A percentile compares a stretch with the other conserved stretches of the same genome.
Evolutionary conservation across 2,329 filamentous ascomycete species (phyloP).

Genomic region (Apiospora hydei): DNA sequence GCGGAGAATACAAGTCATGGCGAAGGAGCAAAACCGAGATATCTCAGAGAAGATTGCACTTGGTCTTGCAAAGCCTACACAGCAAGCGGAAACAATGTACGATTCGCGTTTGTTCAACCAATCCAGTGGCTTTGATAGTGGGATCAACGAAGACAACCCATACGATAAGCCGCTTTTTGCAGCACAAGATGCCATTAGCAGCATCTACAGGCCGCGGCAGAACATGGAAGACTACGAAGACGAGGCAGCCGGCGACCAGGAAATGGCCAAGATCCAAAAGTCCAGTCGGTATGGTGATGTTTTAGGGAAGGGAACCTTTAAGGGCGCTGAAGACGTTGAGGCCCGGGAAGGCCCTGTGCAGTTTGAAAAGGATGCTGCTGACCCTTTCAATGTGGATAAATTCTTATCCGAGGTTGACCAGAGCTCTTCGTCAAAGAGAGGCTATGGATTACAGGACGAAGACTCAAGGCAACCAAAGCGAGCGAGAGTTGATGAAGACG

Average conservation of each 20-base stretch:
- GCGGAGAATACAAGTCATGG: constrained; percentile 89
- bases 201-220: constrained; percentile 86
- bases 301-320: constrained; percentile 88
- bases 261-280: constrained; percentile 89
- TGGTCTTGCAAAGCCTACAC: constrained; percentile 92
- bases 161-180: constrained; percentile 98
- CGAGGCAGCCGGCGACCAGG: constrained; percentile 79
- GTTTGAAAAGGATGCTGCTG: constrained; percentile 86
- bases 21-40: constrained; percentile 93
- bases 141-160: constrained; percentile 96
- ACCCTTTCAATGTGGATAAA: constrained; percentile 94
- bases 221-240: constrained; percentile 79
- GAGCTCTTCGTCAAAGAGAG: constrained; percentile 69
- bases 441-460: constrained; percentile 77
- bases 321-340: constrained; percentile 78
- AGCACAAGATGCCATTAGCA: constrained; percentile 91
- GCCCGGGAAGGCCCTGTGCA: constrained; percentile 90
- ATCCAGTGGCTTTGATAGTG: constrained; percentile 85
- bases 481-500: constrained; percentile 79
- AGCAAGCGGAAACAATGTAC: constrained; percentile 93
- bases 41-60: constrained; percentile 97
- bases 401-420: constrained; percentile 85
- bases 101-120: constrained; percentile 96
- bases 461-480: constrained; percentile 71
- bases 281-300: constrained; percentile 84